Evolutionary conservation across 768 basidiomycete species (phyloP).

Genomic region (Trametopsis cervina): DNA sequence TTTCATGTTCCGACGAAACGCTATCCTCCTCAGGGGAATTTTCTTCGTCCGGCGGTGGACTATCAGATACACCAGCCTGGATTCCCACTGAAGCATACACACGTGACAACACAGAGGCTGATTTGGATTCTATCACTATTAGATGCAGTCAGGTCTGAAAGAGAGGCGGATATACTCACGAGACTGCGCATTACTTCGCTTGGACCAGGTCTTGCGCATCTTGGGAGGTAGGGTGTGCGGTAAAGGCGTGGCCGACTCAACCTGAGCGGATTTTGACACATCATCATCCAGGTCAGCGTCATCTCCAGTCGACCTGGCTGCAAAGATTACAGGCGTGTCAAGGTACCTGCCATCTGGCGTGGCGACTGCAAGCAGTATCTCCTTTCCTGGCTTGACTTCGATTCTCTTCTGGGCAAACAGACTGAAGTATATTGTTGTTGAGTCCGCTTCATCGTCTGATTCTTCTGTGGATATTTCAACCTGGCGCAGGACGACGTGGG

Average conservation of each 20-base stretch:
- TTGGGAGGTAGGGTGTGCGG: slow-evolving; percentile 44
- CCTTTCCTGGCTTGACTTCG: slow-evolving; percentile 64
- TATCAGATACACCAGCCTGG: background rate
- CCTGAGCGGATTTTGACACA: background rate
- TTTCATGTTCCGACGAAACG: slow-evolving; percentile 23
- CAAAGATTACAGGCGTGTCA: slow-evolving; percentile 52
- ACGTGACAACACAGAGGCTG: background rate
- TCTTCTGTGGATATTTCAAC: slow-evolving; percentile 40
- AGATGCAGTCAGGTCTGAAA: background rate
- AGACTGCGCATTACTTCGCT: slow-evolving; percentile 15
- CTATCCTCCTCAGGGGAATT: background rate
- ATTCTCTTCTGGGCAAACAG: slow-evolving; percentile 65
- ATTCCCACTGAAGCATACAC: slow-evolving; percentile 6
- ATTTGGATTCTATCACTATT: background rate
- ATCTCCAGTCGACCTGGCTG: slow-evolving; percentile 32
- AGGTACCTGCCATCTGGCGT: slow-evolving; percentile 40
- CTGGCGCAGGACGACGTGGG: slow-evolving; percentile 62
- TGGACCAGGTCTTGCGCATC: slow-evolving; percentile 57
- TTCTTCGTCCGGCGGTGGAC: background rate
- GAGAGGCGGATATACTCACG: slow-evolving; percentile 1
- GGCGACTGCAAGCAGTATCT: slow-evolving; percentile 55
- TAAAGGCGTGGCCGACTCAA: background rate
- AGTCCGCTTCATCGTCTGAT: slow-evolving; percentile 33
- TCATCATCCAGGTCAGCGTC: slow-evolving; percentile 21
- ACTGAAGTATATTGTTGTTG: slow-evolving; percentile 45